Evolutionary conservation across 169 alveolate genomes (phyloP).

Genomic region (Cryptosporidium ryanae): DNA sequence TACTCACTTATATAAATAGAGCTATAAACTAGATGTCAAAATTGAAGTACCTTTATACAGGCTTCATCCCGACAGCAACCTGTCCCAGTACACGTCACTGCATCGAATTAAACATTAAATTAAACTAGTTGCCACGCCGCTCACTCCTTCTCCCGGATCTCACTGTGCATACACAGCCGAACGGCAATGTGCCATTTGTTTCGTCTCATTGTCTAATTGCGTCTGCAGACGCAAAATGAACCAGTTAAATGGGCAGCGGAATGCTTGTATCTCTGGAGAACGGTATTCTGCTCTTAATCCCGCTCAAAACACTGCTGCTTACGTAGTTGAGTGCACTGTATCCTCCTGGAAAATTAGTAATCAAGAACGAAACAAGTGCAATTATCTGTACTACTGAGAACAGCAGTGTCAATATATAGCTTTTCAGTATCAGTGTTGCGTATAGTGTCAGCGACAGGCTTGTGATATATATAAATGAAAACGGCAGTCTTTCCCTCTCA

Average conservation of each 20-base stretch:
- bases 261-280: neutral
- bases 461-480: constrained; percentile 78
- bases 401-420: constrained; percentile 78
- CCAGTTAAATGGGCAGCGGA: constrained; percentile 53
- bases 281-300: constrained; percentile 9
- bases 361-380: constrained; percentile 78
- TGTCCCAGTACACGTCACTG: too few species aligned
- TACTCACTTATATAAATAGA: too few species aligned
- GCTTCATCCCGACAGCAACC: too few species aligned
- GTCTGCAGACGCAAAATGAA: too few species aligned
- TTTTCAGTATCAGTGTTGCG: constrained; percentile 78
- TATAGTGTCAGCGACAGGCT: constrained; percentile 79
- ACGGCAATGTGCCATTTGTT: too few species aligned
- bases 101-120: too few species aligned
- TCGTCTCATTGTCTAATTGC: too few species aligned
- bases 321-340: constrained; percentile 39
- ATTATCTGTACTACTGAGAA: constrained; percentile 80
- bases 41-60: too few species aligned
- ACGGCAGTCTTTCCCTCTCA: constrained; percentile 78
- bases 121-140: too few species aligned
- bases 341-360: constrained; percentile 82
- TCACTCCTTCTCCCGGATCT: too few species aligned
- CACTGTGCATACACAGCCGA: too few species aligned
- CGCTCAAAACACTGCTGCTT: constrained; percentile 10
- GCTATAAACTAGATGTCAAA: too few species aligned